Conservation (phyloP, 306 rosid species). For the Biancaea sappan region DNA sequence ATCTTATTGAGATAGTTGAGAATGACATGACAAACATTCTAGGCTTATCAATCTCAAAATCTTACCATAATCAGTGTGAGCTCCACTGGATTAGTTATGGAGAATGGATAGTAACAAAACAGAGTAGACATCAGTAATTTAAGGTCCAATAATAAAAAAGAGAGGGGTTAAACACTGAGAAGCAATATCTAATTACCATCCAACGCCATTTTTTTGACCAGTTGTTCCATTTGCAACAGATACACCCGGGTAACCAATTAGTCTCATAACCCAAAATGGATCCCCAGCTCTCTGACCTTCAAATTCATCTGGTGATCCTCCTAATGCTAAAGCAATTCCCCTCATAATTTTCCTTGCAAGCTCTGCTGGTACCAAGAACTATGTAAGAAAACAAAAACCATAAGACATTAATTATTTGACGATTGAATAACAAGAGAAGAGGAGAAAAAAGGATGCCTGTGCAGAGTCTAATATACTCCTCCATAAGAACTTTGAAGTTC, state of each 20-base stretch:
- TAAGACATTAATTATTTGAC: not conserved
- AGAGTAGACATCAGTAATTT: constrained; percentile 35
- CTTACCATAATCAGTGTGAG: constrained; percentile 29
- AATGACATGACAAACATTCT: constrained; percentile 27
- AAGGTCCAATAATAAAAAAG: constrained; percentile 19
- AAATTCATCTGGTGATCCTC: constrained; percentile 84
- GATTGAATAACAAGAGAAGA: not conserved
- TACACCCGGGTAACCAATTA: constrained; percentile 75
- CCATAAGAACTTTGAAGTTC: constrained; percentile 58
- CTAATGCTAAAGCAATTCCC: constrained; percentile 86
- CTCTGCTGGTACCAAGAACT: constrained; percentile 48
- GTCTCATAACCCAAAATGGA: constrained; percentile 89
- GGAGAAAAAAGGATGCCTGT: constrained; percentile 58
- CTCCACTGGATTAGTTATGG: constrained; percentile 21
- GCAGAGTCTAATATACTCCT: constrained; percentile 75
- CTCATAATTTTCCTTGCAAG: constrained; percentile 85
- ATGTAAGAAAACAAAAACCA: not conserved
- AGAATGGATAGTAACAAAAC: constrained; percentile 28
- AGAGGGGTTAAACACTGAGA: constrained; percentile 15
- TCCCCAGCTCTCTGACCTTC: constrained; percentile 93
- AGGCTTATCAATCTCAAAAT: constrained; percentile 24
- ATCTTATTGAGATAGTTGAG: constrained; percentile 25
- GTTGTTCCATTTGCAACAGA: constrained; percentile 43
- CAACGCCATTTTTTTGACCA: constrained; percentile 53
- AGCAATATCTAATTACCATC: constrained; percentile 65